Conservation (phyloP, 2,329 filamentous ascomycete genomes). For the Aspergillus glaucus region DNA sequence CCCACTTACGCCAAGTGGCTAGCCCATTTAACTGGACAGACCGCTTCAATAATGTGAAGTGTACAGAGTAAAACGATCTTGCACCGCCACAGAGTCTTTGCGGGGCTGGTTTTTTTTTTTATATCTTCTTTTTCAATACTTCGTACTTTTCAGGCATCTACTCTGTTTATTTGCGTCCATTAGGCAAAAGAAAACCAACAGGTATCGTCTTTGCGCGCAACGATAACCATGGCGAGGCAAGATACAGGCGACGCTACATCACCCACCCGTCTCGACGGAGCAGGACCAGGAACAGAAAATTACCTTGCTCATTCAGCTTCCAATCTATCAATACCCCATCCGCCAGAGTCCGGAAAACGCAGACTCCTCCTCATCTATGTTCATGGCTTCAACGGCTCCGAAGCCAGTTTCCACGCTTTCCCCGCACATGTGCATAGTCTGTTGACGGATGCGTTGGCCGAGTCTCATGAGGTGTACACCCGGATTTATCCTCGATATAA, state of each 20-base stretch:
- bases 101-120: no score
- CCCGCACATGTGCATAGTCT: slow-evolving; percentile 79
- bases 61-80: no score
- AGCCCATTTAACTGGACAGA: no score
- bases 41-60: no score
- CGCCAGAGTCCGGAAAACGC: slow-evolving; percentile 22
- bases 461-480: slow-evolving; percentile 75
- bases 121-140: no score
- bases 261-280: background rate
- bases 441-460: slow-evolving; percentile 58
- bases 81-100: no score
- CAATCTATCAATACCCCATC: background rate
- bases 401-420: slow-evolving; percentile 81
- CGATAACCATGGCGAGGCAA: background rate
- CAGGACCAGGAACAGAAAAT: background rate
- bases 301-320: background rate
- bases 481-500: slow-evolving; percentile 52
- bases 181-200: no score
- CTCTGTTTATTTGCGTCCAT: no score
- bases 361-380: slow-evolving; percentile 73
- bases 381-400: slow-evolving; percentile 85
- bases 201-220: no score
- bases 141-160: no score
- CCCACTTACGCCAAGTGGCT: no score
- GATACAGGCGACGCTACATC: background rate